phyloP scores from a whole-genome alignment of 2,329 filamentous ascomycete genomes.

The Endoconidiophora polonica region DNA sequence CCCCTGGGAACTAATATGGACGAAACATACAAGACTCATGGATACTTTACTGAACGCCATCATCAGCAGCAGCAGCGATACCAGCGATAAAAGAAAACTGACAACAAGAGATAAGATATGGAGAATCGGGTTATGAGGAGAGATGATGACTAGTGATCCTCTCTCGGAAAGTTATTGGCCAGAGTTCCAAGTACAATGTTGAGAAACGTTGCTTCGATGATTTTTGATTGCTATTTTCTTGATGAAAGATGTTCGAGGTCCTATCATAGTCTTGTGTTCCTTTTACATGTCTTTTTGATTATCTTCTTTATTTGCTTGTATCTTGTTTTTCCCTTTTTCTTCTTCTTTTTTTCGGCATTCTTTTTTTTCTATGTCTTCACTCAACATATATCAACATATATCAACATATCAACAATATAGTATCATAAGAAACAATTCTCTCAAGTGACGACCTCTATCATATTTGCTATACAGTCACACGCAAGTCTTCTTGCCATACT shows the following conservation, averaged over 20 bases:
- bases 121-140: background rate
- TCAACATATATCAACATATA: background rate
- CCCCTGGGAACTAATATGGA: conserved; percentile 1
- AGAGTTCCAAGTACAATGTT: too few relatives aligned
- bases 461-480: background rate
- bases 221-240: too few relatives aligned
- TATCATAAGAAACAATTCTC: too few relatives aligned
- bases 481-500: background rate
- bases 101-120: too few relatives aligned
- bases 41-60: background rate
- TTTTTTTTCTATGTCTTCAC: background rate
- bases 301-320: background rate
- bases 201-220: too few relatives aligned
- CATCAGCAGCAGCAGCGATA: conserved; percentile 1
- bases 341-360: background rate
- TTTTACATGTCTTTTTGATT: background rate
- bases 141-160: background rate
- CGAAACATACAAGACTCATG: conserved; percentile 1
- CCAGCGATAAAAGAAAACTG: background rate
- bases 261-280: background rate
- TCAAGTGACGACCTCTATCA: background rate
- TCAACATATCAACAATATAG: too few relatives aligned
- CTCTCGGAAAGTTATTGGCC: too few relatives aligned
- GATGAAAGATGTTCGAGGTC: background rate
- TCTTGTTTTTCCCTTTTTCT: background rate